Conservation (phyloP, 345 rosid genomes). For the Sonneratia caseolaris region DNA sequence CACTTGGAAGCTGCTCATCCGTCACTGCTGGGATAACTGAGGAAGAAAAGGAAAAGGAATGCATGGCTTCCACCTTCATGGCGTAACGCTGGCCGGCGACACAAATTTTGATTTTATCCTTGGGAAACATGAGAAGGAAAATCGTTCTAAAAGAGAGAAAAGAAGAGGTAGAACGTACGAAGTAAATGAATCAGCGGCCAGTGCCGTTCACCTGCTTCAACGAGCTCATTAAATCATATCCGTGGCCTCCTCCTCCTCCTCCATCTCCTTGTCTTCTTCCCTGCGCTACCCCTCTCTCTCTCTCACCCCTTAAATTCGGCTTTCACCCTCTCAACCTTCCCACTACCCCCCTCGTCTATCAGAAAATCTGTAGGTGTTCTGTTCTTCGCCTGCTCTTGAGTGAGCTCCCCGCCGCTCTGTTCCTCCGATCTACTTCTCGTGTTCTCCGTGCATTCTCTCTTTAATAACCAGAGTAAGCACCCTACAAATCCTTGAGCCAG, state of each 20-base stretch:
- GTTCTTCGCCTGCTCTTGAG: background rate
- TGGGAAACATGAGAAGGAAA: background rate
- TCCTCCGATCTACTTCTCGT: background rate
- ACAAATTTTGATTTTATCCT: background rate
- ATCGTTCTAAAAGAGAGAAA: background rate
- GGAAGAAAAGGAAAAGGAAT: no score
- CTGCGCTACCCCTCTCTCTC: no score
- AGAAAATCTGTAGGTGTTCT: background rate
- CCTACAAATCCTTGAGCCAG: background rate
- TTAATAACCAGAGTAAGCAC: background rate
- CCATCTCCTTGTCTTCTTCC: background rate
- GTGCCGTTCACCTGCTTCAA: constrained; percentile 3
- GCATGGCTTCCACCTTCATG: no score
- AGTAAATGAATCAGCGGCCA: background rate
- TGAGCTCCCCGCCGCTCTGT: background rate
- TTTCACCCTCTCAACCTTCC: background rate
- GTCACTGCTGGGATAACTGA: no score
- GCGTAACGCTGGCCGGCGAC: no score
- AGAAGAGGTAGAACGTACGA: background rate
- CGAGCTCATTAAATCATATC: constrained; percentile 1
- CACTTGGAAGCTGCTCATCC: no score
- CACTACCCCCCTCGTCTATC: no score
- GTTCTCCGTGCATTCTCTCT: background rate
- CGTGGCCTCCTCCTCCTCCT: background rate
- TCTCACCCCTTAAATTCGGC: background rate